phyloP scores from a whole-genome alignment of 2,329 filamentous ascomycete genomes.

The Colletotrichum godetiae region DNA sequence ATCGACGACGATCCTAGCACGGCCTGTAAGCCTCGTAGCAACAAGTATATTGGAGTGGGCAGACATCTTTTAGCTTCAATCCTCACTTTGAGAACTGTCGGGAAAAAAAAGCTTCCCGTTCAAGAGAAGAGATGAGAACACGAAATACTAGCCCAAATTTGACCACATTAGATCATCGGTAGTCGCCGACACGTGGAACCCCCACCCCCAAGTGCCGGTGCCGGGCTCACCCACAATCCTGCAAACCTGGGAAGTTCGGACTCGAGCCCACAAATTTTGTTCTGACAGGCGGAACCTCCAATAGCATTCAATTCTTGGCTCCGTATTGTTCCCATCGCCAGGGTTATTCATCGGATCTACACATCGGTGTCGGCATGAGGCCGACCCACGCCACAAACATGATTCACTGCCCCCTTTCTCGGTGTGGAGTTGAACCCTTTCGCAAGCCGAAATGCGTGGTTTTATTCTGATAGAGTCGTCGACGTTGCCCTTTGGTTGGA shows the following conservation, averaged over 20 bases:
- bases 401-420: neutral
- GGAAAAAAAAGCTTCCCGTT: neutral
- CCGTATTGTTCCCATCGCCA: neutral
- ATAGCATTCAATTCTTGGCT: neutral
- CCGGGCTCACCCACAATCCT: slow-evolving; percentile 12
- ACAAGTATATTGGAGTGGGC: neutral
- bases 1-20: neutral
- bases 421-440: neutral
- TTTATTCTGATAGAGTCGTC: neutral
- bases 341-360: neutral
- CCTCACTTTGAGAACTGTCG: neutral
- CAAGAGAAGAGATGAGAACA: neutral
- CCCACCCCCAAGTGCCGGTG: neutral
- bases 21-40: neutral
- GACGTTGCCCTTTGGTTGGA: neutral
- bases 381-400: neutral
- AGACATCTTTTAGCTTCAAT: neutral
- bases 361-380: neutral
- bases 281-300: neutral
- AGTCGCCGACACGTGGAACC: slow-evolving; percentile 1
- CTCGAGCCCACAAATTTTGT: neutral
- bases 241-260: neutral
- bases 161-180: slow-evolving; percentile 2
- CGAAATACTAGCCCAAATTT: neutral
- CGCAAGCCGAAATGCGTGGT: neutral